Evolutionary conservation across 768 basidiomycete species (phyloP), one percentile per base, ranked within the genome.

Genomic region (Lanmaoa pseudosensibilis): DNA sequence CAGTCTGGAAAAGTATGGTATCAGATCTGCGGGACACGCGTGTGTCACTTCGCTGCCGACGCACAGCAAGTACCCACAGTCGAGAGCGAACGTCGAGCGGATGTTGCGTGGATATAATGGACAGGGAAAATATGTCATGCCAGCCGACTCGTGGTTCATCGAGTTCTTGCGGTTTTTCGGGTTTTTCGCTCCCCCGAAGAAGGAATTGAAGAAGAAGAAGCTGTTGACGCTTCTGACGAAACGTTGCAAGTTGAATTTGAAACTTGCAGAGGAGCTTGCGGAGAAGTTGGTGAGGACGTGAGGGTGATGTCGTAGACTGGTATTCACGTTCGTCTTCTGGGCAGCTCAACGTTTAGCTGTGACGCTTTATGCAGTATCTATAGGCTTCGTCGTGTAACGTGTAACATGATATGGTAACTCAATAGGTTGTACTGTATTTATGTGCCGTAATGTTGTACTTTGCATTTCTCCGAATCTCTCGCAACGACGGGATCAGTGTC

Each of bases 1-100:
- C 19, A 49, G 56, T 37, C 58, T 74, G 33, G 53, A 64, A 25
- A 59, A 36, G 12, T 63, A 64, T 32, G 61, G 64, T 0, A 65
- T 75, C 46, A 46, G 8, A 3, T 54, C 62, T 13, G 61, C 59
- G 0, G 69, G 60, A 4, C 70, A 73, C 27, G 73, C 72, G 11
- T 75, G 74, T 41, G 66, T 74, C 41, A 74, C 73, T 1, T 68
- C 62, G 6, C 52, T 64, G 11, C 56, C 58, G 10, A 43, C 47
- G 19, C 64, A 62, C 46, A 30, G 18, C 37, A 65, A 57, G 21
- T 72, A 73, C 33, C 25, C 39, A 5, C 38, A 61, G 37, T 70
- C 69, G 4, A 56, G 39, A 4, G 43, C 9, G 19, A 61, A 43
- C 21, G 40, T 71, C 12, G 53, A 55, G 27, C 44, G 30, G 3